These are phyloP conservation scores for Gymnopus androsaceus DNA, from an alignment of 1,284 basidiomycete species.

Conservation along the genomic window DNA sequence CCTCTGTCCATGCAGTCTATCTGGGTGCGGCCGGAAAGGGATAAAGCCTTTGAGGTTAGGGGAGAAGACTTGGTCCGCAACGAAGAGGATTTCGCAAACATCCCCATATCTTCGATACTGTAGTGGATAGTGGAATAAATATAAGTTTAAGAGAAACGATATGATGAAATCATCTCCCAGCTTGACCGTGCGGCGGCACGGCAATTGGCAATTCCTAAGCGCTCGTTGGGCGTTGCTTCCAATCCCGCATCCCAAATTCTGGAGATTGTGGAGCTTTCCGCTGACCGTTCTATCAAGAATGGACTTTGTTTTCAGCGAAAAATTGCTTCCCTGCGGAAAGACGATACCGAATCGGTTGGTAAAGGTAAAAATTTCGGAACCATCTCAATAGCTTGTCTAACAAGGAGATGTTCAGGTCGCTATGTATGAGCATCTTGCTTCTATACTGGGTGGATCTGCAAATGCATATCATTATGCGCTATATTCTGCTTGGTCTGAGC, in stretches of 20 bases:
- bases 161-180: no score
- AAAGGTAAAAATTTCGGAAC: conserved; percentile 16
- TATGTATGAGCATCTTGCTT: conserved; percentile 83
- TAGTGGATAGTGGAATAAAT: no score
- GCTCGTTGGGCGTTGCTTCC: no score
- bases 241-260: no score
- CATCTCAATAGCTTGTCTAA: background rate
- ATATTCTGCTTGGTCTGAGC: conserved; percentile 77
- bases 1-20: conserved; percentile 33
- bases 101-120: background rate
- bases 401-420: conserved; percentile 55
- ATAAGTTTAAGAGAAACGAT: no score
- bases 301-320: conserved; percentile 2
- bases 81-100: background rate
- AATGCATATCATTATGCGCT: conserved; percentile 64
- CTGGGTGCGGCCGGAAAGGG: conserved; percentile 18
- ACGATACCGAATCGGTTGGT: conserved; percentile 22
- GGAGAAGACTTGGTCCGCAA: background rate
- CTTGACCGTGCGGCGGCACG: no score
- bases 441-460: conserved; percentile 71
- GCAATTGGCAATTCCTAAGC: no score
- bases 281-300: background rate
- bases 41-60: conserved; percentile 7
- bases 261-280: no score
- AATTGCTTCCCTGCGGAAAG: conserved; percentile 16